Conservation (phyloP, 192 early-diverging fungal genomes). For the Obelidium mucronatum region DNA sequence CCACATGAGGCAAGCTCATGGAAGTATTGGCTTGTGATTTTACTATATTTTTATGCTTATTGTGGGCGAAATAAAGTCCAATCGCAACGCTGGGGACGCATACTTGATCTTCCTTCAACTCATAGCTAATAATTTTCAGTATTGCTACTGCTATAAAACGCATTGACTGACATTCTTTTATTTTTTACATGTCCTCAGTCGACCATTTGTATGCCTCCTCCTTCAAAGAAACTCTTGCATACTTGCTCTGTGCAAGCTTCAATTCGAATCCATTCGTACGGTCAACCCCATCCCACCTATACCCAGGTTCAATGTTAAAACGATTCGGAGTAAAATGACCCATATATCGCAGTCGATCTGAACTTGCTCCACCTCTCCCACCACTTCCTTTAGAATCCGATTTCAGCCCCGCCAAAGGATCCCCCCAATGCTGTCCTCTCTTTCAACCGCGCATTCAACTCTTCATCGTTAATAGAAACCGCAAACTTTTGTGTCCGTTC, state of each 20-base stretch:
- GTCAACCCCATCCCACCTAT: constrained; percentile 83
- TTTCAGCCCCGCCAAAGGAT: constrained; percentile 62
- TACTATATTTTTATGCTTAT: too few species aligned
- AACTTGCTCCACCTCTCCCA: constrained; percentile 36
- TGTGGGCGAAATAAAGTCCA: too few species aligned
- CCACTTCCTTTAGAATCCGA: background rate
- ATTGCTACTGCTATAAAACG: too few species aligned
- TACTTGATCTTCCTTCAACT: too few species aligned
- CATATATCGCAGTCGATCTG: constrained; percentile 11
- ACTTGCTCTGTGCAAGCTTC: constrained; percentile 49
- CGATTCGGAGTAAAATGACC: constrained; percentile 67
- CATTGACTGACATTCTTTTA: too few species aligned
- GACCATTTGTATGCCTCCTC: constrained; percentile 60
- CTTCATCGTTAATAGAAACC: constrained; percentile 52
- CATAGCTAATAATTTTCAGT: too few species aligned
- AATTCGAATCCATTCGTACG: constrained; percentile 79
- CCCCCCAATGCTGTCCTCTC: constrained; percentile 69
- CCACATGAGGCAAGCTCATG: too few species aligned
- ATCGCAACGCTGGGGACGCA: too few species aligned
- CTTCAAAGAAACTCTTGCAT: constrained; percentile 25
- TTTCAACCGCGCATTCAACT: constrained; percentile 60
- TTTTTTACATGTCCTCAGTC: constrained; percentile 48
- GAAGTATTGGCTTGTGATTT: too few species aligned
- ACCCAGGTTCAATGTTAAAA: constrained; percentile 77
- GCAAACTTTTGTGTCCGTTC: constrained; percentile 51